These are phyloP conservation scores for Gossypium davidsonii DNA, from an alignment of 441 rosid species.

Conservation along the genomic window DNA sequence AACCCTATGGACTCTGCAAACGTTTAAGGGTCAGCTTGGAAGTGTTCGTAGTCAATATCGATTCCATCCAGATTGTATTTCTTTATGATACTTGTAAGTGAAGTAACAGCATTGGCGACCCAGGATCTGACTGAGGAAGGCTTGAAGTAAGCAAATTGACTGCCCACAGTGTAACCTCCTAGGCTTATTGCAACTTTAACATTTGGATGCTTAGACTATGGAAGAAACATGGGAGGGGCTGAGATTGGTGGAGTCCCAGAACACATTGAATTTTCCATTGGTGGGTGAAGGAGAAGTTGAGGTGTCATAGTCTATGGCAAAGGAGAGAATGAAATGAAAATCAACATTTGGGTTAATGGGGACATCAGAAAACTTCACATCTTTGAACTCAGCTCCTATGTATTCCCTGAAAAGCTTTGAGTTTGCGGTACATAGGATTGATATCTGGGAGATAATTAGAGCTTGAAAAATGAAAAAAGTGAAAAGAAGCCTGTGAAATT, in stretches of 20 bases:
- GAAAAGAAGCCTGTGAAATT: neutral
- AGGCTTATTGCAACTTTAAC: constrained; percentile 35
- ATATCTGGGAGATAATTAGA: neutral
- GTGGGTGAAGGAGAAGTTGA: constrained; percentile 4
- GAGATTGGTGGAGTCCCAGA: constrained; percentile 31
- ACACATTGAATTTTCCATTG: constrained; percentile 16
- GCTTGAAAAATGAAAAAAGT: neutral
- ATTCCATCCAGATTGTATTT: neutral
- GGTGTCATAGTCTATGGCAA: constrained; percentile 4
- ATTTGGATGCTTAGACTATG: constrained; percentile 23
- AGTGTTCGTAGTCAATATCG: neutral
- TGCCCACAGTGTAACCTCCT: constrained; percentile 23
- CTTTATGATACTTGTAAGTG: neutral
- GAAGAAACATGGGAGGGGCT: constrained; percentile 32
- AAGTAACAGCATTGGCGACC: constrained; percentile 18
- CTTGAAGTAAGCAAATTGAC: constrained; percentile 20
- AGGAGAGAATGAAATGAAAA: constrained; percentile 41
- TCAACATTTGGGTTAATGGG: constrained; percentile 26
- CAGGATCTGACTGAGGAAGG: constrained; percentile 29
- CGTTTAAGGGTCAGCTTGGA: neutral
- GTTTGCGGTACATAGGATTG: neutral
- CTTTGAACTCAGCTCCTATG: neutral
- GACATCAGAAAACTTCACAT: constrained; percentile 16
- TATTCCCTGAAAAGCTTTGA: neutral
- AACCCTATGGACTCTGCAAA: neutral